These are phyloP conservation scores for Plasmodium coatneyi DNA, from an alignment of 169 alveolate species.

Conservation along the genomic window DNA sequence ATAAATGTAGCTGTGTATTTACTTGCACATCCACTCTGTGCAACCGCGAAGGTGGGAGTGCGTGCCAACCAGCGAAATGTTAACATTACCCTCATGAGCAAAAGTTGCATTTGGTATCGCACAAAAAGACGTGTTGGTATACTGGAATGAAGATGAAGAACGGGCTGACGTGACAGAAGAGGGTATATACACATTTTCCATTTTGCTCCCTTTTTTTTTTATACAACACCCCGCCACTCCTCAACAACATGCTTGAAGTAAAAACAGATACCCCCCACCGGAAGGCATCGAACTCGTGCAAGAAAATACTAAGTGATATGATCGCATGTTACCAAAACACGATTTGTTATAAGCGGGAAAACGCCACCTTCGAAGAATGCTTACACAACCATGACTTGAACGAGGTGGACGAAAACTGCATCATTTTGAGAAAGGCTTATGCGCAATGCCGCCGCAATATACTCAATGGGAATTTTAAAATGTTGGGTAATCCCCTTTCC, in stretches of 20 bases:
- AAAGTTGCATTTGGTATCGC: background rate
- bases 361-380: slow-evolving; percentile 83
- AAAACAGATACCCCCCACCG: slow-evolving; percentile 87
- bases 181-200: background rate
- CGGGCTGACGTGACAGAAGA: background rate
- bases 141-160: background rate
- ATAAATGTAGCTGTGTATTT: background rate
- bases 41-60: background rate
- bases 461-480: slow-evolving; percentile 80
- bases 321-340: slow-evolving; percentile 84
- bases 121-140: background rate
- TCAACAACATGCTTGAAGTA: slow-evolving; percentile 52
- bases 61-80: background rate
- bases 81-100: background rate
- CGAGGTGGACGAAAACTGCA: slow-evolving; percentile 85
- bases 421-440: slow-evolving; percentile 82
- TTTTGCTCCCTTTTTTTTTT: slow-evolving; percentile 10
- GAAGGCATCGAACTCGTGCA: slow-evolving; percentile 87
- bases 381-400: slow-evolving; percentile 80
- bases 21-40: background rate
- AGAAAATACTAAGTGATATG: slow-evolving; percentile 81
- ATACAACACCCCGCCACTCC: background rate
- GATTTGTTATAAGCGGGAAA: slow-evolving; percentile 78
- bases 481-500: slow-evolving; percentile 85
- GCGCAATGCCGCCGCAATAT: slow-evolving; percentile 88